Evolutionary conservation across 352 stramenopile genomes (phyloP), one percentile per base, ranked within the genome.

Genomic region (Phytophthora idaei): DNA sequence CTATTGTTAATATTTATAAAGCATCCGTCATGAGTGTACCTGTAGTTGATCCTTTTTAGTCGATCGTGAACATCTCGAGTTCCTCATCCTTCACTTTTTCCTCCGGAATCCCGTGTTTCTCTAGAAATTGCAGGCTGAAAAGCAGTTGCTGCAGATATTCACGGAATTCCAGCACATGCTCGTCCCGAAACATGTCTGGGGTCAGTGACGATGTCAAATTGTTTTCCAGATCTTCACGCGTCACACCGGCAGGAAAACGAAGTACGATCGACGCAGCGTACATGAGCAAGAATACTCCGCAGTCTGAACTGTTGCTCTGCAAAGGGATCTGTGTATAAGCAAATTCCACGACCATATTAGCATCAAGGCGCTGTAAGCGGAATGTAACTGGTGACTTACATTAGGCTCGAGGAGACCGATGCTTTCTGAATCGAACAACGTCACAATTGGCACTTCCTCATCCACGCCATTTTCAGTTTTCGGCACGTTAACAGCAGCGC

Each of bases 231-330:
- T 93, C 80, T 53, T 91, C 77, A 34, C 73, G 69, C 41, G 58
- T 77, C 50, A 92, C 61, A 29, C 82, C 83, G 5, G 44, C 69
- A 10, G 87, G 87, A 41, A 92, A 93, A 5, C 74, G 69, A 21
- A 78, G 69, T 29, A 90, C 71, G 32, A 94, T 85, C 44, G 85
- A 77, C 3, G 76, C 71, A 5, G 85, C 86, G 57, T 95, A 95
- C 78, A 95, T 89, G 25, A 95, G 70, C 27, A 95, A 49, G 41
- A 90, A 95, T 15, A 95, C 87, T 3, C 87, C 96, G 73, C 95
- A 98, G 80, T 99, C 96, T 7, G 90, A 98, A 17, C 77, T 90
- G 59, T 99, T 99, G 4, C 84, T 87, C 62, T 98, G 96, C 61
- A 92, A 78, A 10, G 96, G 95, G 60, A 98, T 94, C 87, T 92